phyloP scores from a whole-genome alignment of 169 alveolate genomes.

The Plasmodium adleri region DNA sequence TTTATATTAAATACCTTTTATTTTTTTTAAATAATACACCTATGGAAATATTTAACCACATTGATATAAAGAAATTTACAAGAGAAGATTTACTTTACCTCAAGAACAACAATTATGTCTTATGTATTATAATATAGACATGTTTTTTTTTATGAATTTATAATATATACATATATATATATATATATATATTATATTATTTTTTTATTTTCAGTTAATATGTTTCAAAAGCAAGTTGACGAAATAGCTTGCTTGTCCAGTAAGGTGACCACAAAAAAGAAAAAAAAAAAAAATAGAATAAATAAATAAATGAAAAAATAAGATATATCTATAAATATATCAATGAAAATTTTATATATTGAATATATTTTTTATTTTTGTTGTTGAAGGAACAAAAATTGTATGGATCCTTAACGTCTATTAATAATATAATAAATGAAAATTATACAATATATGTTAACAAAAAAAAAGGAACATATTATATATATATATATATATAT shows the following conservation, averaged over 20 bases:
- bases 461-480: not conserved
- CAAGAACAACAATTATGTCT: constrained; percentile 4
- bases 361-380: not conserved
- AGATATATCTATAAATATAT: constrained; percentile 2
- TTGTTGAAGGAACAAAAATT: constrained; percentile 36
- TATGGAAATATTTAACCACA: not conserved
- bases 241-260: constrained; percentile 52
- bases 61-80: constrained; percentile 32
- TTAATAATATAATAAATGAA: constrained; percentile 17
- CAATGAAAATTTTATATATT: not conserved
- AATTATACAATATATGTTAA: constrained; percentile 43
- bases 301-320: not conserved
- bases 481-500: not conserved
- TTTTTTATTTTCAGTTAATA: constrained; percentile 14
- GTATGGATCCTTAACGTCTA: constrained; percentile 15
- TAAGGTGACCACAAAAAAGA: constrained; percentile 18
- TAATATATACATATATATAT: not conserved
- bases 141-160: not conserved
- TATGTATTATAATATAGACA: constrained; percentile 3
- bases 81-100: constrained; percentile 27
- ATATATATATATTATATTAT: not conserved
- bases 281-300: not conserved
- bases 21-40: not conserved
- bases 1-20: too few relatives aligned
- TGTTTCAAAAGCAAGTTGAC: constrained; percentile 24